Evolutionary conservation across 164 flowering plant genomes (phyloP), one percentile per base, ranked within the genome.

Genomic region (Nymphaea thermarum): DNA sequence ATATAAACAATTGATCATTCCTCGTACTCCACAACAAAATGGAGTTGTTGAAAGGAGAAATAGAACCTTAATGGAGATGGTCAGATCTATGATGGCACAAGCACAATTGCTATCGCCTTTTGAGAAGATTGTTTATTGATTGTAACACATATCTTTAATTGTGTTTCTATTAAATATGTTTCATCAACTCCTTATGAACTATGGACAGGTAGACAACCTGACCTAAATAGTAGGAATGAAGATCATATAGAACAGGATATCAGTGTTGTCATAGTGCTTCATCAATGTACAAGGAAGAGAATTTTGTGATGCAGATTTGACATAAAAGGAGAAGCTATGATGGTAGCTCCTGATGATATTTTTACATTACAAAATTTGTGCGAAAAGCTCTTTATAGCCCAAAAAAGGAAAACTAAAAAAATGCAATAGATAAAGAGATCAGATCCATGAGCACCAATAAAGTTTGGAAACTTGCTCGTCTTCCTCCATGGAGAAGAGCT

Each of bases 61-160:
- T 61, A 6, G 4, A 6, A 61, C 64, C n/a, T n/a, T 61, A n/a
- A 8, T 36, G n/a, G 64, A 61, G 1, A 61, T 4, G 4, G 64
- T 61, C 7, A 61, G 4, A n/a, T 61, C 64, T 6, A 61, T 61
- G 64, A 61, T 61, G 64, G 64, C 64, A 4, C 25, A 61, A 61
- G 64, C 64, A 8, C 8, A 61, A 6, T 36, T 61, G 7, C 16
- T 8, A 36, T 61, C 7, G 2, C 36, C 42, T 2, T 61, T 61
- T 11, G 64, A 8, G 64, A n/a, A 61, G 60, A 55, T 61, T 6
- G 15, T 8, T 36, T 61, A 36, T 36, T 61, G n/a, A 5, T 5
- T 61, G 63, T n/a, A n/a, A 5, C 63, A 8, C 6, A 61, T 36
- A 61, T 61, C n/a, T n/a, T 61, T 8, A 61, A 61, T 4, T n/a